These are phyloP conservation scores for Zalaria obscura DNA, from an alignment of 2,329 filamentous ascomycete species.

Conservation along the genomic window DNA sequence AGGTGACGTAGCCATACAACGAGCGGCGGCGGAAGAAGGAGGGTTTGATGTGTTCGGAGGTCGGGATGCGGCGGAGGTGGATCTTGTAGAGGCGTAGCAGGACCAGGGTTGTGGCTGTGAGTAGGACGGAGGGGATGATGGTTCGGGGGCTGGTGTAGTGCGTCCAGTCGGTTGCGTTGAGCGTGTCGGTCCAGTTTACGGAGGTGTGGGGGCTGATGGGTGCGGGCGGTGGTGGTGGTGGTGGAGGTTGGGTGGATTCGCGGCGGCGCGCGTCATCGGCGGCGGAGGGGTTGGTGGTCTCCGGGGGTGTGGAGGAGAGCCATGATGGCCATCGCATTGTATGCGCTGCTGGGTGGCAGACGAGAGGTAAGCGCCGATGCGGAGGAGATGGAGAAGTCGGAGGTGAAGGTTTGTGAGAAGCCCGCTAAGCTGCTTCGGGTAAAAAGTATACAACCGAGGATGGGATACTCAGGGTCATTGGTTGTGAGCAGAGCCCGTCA, in stretches of 20 bases:
- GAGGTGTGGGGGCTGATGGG: neutral
- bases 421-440: no score
- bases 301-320: neutral
- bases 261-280: neutral
- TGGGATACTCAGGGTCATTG: no score
- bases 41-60: slow-evolving; percentile 59
- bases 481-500: no score
- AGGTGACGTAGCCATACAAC: slow-evolving; percentile 75
- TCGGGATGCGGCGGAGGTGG: slow-evolving; percentile 75
- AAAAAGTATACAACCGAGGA: no score
- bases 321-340: neutral
- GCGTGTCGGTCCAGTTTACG: slow-evolving; percentile 29
- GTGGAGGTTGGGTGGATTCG: neutral
- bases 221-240: neutral
- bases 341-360: neutral
- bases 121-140: slow-evolving; percentile 26
- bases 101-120: slow-evolving; percentile 41
- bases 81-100: slow-evolving; percentile 47
- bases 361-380: no score
- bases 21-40: slow-evolving; percentile 58
- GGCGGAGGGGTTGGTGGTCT: neutral
- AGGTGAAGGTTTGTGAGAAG: no score
- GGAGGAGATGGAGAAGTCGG: no score
- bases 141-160: slow-evolving; percentile 37
- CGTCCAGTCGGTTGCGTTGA: slow-evolving; percentile 35